Evolutionary conservation across 345 rosid genomes (phyloP), one percentile per base, ranked within the genome.

Genomic region (Hypericum androsaemum): DNA sequence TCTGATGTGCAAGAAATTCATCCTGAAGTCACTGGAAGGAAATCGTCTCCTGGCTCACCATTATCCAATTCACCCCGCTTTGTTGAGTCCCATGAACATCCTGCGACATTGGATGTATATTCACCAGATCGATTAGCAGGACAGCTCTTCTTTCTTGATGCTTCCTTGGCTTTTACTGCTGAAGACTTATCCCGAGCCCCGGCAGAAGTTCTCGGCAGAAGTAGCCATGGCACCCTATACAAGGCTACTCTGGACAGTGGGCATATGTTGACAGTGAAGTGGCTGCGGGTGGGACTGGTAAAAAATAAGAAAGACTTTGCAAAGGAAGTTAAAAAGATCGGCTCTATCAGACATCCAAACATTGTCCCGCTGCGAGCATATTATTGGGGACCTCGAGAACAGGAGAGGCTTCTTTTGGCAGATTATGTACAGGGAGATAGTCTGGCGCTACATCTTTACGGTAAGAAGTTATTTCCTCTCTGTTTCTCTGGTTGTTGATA

Each of bases 171-270:
- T 64, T 82, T 90, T 64, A 90, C 87, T 36, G 89, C 86, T 14
- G 98, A 90, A 73, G 95, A 90, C 63, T 66, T 90, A 67, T 86
- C 96, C 57, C 76, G 86, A 64, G 98, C 98, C 67, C 96, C 96
- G n/a, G 96, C 98, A 3, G 96, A 90, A 77, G 96, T 90, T 74
- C 89, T 90, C 39, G 96, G 98, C 35, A 79, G 98, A 75, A 85
- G 98, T 80, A 90, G 95, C 65, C 96, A 82, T 66, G 96, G 96
- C 59, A 90, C 98, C 48, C 68, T 86, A 1, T 90, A 90, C 53
- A 86, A 87, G 74, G 98, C 98, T 49, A 87, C 95, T 61, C 77
- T 90, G 47, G 89, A 71, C 56, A 71, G 70, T 17, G 95, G 92
- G 6, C 84, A 87, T 64, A 74, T 82, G 87, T 57, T 90, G 72